Evolutionary conservation across 805 yeast genomes (phyloP).

Genomic region (Cephaloascus albidus): DNA sequence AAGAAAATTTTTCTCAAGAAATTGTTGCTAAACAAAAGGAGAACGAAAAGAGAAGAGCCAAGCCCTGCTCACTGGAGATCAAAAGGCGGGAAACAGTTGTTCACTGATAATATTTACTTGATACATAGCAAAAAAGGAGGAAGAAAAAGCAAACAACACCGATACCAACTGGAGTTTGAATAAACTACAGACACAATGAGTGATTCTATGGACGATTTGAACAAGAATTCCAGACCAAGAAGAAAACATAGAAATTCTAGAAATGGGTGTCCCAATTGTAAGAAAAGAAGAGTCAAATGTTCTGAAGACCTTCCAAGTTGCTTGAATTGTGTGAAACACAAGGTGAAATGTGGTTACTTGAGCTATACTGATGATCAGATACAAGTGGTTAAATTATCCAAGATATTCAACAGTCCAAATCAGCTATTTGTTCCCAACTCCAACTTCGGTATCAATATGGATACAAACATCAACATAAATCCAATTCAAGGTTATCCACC

Average conservation of each 20-base stretch:
- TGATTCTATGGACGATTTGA: neutral
- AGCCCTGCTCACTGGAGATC: too few relatives aligned
- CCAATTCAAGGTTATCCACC: too few relatives aligned
- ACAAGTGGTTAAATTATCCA: constrained; percentile 6
- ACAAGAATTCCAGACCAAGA: constrained; percentile 5
- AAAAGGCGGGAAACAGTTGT: too few relatives aligned
- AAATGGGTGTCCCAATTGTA: constrained; percentile 33
- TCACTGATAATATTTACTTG: neutral
- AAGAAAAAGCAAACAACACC: too few relatives aligned
- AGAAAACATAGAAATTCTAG: constrained; percentile 20
- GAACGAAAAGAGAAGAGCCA: too few relatives aligned
- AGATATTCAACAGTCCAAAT: neutral
- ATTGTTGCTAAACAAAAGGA: too few relatives aligned
- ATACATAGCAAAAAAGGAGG: neutral
- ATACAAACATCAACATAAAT: neutral
- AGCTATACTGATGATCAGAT: constrained; percentile 22
- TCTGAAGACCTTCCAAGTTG: constrained; percentile 29
- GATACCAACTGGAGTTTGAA: too few relatives aligned
- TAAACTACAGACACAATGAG: too few relatives aligned
- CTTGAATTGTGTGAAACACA: constrained; percentile 28
- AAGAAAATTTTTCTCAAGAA: too few relatives aligned
- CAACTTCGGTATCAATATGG: neutral
- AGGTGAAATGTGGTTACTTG: constrained; percentile 27
- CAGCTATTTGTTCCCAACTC: constrained; percentile 6
- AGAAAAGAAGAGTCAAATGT: constrained; percentile 32